Base-by-base conservation (phyloP, 306 rosid species). In the Rosa multiflora region DNA sequence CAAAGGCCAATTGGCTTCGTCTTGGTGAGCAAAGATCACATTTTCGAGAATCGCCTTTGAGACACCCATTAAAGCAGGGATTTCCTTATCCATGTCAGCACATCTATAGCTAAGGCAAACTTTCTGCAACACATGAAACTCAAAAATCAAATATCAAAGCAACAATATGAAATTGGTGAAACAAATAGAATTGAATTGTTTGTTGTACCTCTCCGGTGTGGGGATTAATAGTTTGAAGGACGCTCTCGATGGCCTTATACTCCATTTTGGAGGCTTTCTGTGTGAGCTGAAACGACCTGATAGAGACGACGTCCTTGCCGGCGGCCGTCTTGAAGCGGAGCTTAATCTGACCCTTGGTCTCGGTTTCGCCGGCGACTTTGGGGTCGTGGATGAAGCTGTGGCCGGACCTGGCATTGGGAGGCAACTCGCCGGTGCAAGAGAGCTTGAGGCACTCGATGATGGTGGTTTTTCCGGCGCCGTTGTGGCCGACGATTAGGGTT, bases 1-100 rank as follows among this genome's bases (percentile, higher is more conserved):
- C 70, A 95, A 79, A n/a, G 98, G 99, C 99, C 99, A 95, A 78
- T 95, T 95, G 23, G 99, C 99, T 88, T 95, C 99, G 79, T 95
- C 99, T 81, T 95, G 99, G 84, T 95, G 99, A 72, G 88, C 98
- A 70, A 95, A 95, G 73, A 95, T 88, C 44, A 95, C 99, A 75
- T 92, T 95, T 82, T 95, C 99, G 58, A 95, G 83, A 79, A 95
- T 81, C 77, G 99, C 97, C 90, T 95, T 92, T 2, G 99, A 95
- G 77, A 95, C 99, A 48, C 99, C 99, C 98, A 95, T 95, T 58
- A 95, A 86, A 26, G 98, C 96, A 15, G 98, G 95, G 66, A 95
- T 87, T 86, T 95, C 94, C 77, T 83, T 67, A 73, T 95, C 99
- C 99, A 95, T 95, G 71, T 95, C 97, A 61, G 99, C 99, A 52